These are phyloP conservation scores for Allium sativum DNA, from an alignment of 106 monocot genomes.

Conservation along the genomic window DNA sequence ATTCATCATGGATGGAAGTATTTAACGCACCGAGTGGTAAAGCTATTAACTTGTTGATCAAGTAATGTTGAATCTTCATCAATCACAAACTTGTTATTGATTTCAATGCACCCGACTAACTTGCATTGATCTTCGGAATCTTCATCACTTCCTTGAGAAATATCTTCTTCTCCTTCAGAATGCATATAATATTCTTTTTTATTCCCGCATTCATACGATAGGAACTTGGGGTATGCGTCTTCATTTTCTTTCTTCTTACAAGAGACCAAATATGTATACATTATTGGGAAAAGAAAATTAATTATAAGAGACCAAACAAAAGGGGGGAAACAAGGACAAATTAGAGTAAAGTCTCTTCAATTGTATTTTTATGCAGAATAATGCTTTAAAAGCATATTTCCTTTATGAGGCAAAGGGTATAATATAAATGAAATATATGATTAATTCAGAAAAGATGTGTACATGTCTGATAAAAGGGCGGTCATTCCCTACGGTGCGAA, in stretches of 20 bases:
- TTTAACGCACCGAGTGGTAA: not conserved
- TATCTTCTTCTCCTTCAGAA: slow-evolving; percentile 8
- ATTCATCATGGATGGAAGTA: slow-evolving; percentile 1
- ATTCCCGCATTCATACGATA: slow-evolving; percentile 2
- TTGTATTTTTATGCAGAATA: too few species aligned
- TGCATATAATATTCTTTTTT: slow-evolving; percentile 4
- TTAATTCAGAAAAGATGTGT: too few species aligned
- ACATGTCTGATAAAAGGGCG: slow-evolving; percentile 9
- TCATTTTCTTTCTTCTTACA: too few species aligned
- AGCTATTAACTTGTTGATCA: slow-evolving; percentile 8
- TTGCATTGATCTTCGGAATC: slow-evolving; percentile 71
- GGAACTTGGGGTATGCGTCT: slow-evolving; percentile 16
- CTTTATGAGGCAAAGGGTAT: too few species aligned
- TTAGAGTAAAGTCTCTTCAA: too few species aligned
- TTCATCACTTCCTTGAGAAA: slow-evolving; percentile 19
- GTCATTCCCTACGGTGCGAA: slow-evolving; percentile 31
- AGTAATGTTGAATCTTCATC: too few species aligned
- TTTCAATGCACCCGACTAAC: slow-evolving; percentile 85
- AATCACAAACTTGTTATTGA: slow-evolving; percentile 21
- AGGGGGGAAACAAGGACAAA: too few species aligned
- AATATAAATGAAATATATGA: too few species aligned
- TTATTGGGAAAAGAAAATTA: too few species aligned
- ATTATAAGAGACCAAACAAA: too few species aligned
- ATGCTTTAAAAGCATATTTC: too few species aligned
- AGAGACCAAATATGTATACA: too few species aligned